Conservation (phyloP, 2,329 filamentous ascomycete genomes). For the Sphaerostilbella broomeana region DNA sequence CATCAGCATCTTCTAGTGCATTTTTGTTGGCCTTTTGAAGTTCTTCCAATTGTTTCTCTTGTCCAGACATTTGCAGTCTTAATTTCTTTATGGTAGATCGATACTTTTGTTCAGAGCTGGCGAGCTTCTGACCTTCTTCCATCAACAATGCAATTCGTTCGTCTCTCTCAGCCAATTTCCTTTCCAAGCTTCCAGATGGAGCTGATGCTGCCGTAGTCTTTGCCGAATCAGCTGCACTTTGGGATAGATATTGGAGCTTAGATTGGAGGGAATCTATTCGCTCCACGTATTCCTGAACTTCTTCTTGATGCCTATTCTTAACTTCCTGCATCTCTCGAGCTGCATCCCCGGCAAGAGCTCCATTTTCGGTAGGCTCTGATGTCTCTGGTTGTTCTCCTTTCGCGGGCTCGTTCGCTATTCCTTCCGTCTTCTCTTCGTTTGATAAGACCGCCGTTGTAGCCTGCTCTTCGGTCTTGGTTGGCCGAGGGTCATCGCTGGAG, state of each 20-base stretch:
- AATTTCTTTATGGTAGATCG: slow-evolving; percentile 78
- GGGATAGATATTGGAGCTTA: slow-evolving; percentile 82
- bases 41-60: slow-evolving; percentile 58
- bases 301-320: slow-evolving; percentile 57
- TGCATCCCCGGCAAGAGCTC: slow-evolving; percentile 5
- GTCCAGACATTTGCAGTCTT: slow-evolving; percentile 56
- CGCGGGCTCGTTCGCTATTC: background rate
- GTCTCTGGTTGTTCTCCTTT: background rate
- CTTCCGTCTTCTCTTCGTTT: background rate
- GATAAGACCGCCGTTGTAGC: background rate
- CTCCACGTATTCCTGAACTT: slow-evolving; percentile 77
- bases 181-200: slow-evolving; percentile 59
- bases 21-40: slow-evolving; percentile 55
- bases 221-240: slow-evolving; percentile 70
- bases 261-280: slow-evolving; percentile 86
- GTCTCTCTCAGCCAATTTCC: slow-evolving; percentile 81
- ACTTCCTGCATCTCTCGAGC: slow-evolving; percentile 20
- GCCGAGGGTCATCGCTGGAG: slow-evolving; percentile 1
- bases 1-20: slow-evolving; percentile 43
- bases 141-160: slow-evolving; percentile 83
- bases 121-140: slow-evolving; percentile 85
- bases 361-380: slow-evolving; percentile 1
- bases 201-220: slow-evolving; percentile 60
- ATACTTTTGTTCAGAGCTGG: slow-evolving; percentile 79
- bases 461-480: background rate